phyloP scores from a whole-genome alignment of 345 rosid genomes.

The Adansonia digitata region DNA sequence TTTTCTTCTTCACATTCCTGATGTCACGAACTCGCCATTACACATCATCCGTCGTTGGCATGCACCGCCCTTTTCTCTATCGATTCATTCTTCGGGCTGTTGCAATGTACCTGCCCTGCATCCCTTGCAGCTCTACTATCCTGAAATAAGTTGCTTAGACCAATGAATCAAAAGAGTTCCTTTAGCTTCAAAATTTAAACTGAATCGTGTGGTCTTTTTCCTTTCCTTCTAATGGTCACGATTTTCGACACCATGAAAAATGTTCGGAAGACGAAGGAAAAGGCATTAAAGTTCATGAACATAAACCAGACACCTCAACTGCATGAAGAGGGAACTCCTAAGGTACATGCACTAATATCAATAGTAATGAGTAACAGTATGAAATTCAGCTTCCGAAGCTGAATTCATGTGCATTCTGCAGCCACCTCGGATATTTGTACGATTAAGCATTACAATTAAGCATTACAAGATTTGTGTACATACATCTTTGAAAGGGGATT shows the following conservation, averaged over 20 bases:
- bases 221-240: not conserved
- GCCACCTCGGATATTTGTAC: not conserved
- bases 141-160: constrained; percentile 23
- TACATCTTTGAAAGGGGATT: constrained; percentile 63
- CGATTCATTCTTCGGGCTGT: constrained; percentile 14
- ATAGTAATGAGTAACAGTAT: not conserved
- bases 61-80: constrained; percentile 15
- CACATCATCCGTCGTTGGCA: constrained; percentile 11
- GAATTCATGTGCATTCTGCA: not conserved
- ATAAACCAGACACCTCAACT: not conserved
- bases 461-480: not conserved
- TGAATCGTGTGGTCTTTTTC: not conserved
- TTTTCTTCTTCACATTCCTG: constrained; percentile 22
- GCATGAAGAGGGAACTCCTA: not conserved
- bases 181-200: not conserved
- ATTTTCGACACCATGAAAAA: not conserved
- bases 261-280: not conserved
- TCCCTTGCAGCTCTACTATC: constrained; percentile 40
- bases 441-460: not conserved
- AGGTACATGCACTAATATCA: not conserved
- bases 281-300: not conserved
- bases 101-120: constrained; percentile 8
- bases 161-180: constrained; percentile 7
- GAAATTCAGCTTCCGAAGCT: not conserved
- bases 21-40: constrained; percentile 4